Base-by-base conservation (phyloP, 768 basidiomycete genomes). In the Boletus vermiculosoides region DNA sequence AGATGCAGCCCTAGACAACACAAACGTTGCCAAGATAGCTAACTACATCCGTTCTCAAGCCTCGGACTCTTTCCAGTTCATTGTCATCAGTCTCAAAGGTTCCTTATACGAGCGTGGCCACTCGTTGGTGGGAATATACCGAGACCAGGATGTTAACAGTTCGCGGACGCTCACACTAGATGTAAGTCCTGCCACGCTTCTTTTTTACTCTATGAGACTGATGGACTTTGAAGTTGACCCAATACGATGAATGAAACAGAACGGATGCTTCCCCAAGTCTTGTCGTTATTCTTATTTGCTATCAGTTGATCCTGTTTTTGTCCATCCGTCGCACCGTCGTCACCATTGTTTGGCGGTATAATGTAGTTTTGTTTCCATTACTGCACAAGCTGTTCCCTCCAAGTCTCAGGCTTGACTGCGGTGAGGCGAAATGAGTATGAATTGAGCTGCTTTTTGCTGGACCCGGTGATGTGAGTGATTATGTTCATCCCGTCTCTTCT, bases 1-100 rank as follows among this genome's bases (percentile, higher is more conserved):
- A 25, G 96, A 98, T 63, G 97, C 97, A 12, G 96, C 97, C 0
- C 80, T 98, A 40, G 96, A 98, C 75, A 96, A 98, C 70, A 97
- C 94, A n/a, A 98, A 99, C 62, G 96, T 98, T 4, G 91, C 92
- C 37, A 93, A 94, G 70, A 85, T 98, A 34, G 96, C 96, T 13
- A 89, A 90, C 61, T 99, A 98, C 68, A 94, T 97, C 62, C 84
- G 90, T 3, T 75, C 81, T 13, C 92, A 95, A 61, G 86, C 94
- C 3, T 92, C 92, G 0, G 83, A 87, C 45, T 72, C 78, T 2
- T 96, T 98, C 80, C 95, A 98, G 71, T 98, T 98, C 71, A 85
- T 99, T 56, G 95, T 98, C 54, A 99, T 99, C 77, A 94, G 93
- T 70, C 78, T 98, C 71, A 98, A 98, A 73, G 90, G 88, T 42